Evolutionary conservation across 495 filamentous ascomycete genomes (phyloP).

Genomic region (Penicillium cataractarum): DNA sequence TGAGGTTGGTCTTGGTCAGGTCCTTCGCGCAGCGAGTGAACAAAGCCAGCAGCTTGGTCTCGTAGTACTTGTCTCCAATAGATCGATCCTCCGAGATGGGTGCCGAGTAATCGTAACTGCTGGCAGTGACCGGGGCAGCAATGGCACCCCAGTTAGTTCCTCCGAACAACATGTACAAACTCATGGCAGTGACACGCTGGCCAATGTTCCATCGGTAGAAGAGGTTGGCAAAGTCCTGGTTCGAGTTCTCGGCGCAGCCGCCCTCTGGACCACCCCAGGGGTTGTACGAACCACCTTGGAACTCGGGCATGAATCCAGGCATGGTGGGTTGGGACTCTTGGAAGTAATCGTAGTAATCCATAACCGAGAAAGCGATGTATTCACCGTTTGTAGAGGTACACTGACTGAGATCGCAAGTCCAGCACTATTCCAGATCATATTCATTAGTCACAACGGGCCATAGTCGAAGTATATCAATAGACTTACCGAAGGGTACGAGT

Average conservation of each 20-base stretch:
- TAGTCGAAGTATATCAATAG: neutral
- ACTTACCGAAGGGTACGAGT: constrained; percentile 58
- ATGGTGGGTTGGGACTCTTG: constrained; percentile 52
- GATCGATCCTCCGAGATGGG: constrained; percentile 62
- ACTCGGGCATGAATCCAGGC: constrained; percentile 63
- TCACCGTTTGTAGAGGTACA: constrained; percentile 59
- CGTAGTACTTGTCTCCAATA: constrained; percentile 60
- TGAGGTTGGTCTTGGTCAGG: constrained; percentile 54
- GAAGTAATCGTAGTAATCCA: constrained; percentile 61
- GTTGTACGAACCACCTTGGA: constrained; percentile 66
- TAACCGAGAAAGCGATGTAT: constrained; percentile 54
- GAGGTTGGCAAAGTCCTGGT: constrained; percentile 59
- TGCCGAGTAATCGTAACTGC: constrained; percentile 64
- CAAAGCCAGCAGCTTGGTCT: constrained; percentile 61
- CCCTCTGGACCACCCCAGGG: constrained; percentile 63
- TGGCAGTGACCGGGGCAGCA: constrained; percentile 50
- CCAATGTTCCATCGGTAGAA: constrained; percentile 62
- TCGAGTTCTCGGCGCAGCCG: constrained; percentile 48
- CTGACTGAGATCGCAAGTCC: constrained; percentile 60
- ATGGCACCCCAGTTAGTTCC: constrained; percentile 61
- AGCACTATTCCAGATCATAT: constrained; percentile 42
- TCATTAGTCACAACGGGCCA: neutral
- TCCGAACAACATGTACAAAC: constrained; percentile 63
- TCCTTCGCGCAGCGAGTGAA: constrained; percentile 59
- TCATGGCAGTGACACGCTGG: constrained; percentile 56